Base-by-base conservation (phyloP, 2,329 filamentous ascomycete species). In the Magnaporthiopsis incrustans region DNA sequence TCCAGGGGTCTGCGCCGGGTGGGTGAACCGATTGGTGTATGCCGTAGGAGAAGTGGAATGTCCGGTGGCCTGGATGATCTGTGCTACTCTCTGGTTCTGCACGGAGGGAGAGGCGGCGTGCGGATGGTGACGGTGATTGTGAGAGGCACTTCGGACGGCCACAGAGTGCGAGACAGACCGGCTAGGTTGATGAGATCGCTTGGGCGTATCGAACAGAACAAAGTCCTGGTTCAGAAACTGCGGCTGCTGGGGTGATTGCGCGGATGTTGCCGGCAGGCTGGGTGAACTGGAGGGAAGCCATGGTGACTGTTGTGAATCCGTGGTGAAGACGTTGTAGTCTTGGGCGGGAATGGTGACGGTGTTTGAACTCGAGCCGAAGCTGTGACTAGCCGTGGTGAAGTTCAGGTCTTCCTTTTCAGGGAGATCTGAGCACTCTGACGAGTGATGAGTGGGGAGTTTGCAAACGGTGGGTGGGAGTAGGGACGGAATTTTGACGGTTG, bases 261-360 rank as follows among this genome's bases (percentile, higher is more conserved):
- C 81, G 79, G 84, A 76, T 79, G 78, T 71, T 80, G 84, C 85
- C 85, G 84, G 84, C 83, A 81, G 82, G 82, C 79, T 84, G 76
- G 80, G 72, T 73, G 82, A 80, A 81, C 80, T 85, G 81, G 86
- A 87, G 83, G 88, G 85, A 87, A 83, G 89, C 90, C 90, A 93
- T 93, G 83, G 72, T 92, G 86, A 85, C 79, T 82, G 82, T 76
- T 78, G 75, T 77, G 86, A 85, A 90, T 89, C 89, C 89, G 89
- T 92, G 84, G 83, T 92, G 88, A 89, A 88, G 87, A 90, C 87
- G 85, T 81, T 73, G 71, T 83, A 85, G 85, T 88, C 87, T 85
- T 81, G 84, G 74, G 77, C 75, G 79, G 81, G 76, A 84, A 86
- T 86, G 79, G 79, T 86, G 78, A 79, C 78, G 81, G 81, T 82